A percentile compares a stretch with the other conserved stretches of the same genome.
These are phyloP conservation scores for Zygosaccharomyces siamensis DNA, from an alignment of 805 yeast species.

Conservation along the genomic window DNA sequence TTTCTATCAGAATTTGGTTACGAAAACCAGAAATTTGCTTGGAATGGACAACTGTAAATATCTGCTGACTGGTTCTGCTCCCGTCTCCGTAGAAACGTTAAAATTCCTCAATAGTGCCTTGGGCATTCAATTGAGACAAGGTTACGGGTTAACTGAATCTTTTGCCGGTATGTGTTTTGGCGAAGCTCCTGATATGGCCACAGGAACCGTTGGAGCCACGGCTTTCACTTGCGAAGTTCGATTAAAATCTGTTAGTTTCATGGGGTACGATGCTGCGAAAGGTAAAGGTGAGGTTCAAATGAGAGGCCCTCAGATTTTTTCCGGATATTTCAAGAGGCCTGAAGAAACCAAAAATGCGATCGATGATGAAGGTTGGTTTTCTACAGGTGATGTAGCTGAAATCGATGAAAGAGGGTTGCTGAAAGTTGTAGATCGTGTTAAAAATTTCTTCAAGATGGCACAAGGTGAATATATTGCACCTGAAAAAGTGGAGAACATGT, in stretches of 20 bases:
- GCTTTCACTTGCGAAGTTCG: slow-evolving; percentile 52
- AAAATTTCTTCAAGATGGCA: slow-evolving; percentile 67
- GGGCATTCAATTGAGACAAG: slow-evolving; percentile 53
- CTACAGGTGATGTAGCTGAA: slow-evolving; percentile 61
- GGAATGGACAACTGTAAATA: slow-evolving; percentile 44
- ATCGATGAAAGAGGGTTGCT: slow-evolving; percentile 51
- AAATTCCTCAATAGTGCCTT: slow-evolving; percentile 58
- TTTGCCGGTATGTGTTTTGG: slow-evolving; percentile 54
- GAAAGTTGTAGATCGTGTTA: slow-evolving; percentile 65
- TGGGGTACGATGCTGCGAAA: slow-evolving; percentile 46
- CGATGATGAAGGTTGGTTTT: slow-evolving; percentile 58
- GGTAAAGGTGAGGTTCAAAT: slow-evolving; percentile 58
- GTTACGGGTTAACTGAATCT: slow-evolving; percentile 73
- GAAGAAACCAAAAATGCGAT: slow-evolving; percentile 51
- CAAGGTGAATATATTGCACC: slow-evolving; percentile 72
- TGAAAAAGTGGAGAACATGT: slow-evolving; percentile 65
- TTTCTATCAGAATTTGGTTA: slow-evolving; percentile 34
- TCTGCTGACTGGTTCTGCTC: slow-evolving; percentile 61
- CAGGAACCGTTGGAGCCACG: slow-evolving; percentile 60
- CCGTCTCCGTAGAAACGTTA: slow-evolving; percentile 58
- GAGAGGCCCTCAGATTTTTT: slow-evolving; percentile 61
- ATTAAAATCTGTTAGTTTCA: slow-evolving; percentile 58
- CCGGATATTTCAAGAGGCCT: slow-evolving; percentile 50
- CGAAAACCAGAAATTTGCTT: slow-evolving; percentile 42
- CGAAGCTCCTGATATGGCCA: slow-evolving; percentile 43